Evolutionary conservation across 2,329 filamentous ascomycete species (phyloP), one percentile per base, ranked within the genome.

Genomic region (Diplodia scrobiculata): DNA sequence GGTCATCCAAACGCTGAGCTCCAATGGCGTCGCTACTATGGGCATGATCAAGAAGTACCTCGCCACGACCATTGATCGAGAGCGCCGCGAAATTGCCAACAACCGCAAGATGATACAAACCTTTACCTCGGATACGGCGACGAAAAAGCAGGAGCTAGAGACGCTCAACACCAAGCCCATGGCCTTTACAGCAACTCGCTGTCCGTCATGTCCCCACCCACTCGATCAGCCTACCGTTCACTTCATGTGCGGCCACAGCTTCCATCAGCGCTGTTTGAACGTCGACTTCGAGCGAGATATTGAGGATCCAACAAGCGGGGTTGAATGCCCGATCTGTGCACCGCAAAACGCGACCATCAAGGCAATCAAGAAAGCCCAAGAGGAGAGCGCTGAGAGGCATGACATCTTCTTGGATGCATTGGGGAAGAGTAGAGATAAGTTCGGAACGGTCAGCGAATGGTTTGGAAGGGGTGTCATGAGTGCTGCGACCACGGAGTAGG

Each of bases 31-130:
- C 2, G 94, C 96, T 0, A 98, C 92, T 0, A 97, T 99, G 91
- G 95, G 94, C 60, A 92, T 98, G 85, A 89, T 99, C 68, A 98
- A 97, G 79, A 87, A 89, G 5, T 99, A 99, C 77, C 87, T 99
- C 1, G 87, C 90, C 69, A 87, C 90, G 59, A 97, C 93, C 9
- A 96, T 99, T 69, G 89, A 91, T 71, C 87, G 91, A 60, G 95
- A 99, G 79, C 86, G 92, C 29, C 88, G 88, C 67, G 93, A 97
- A 72, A 97, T 99, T 67, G 87, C 84, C 14, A 82, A 80, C n/a
- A 98, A 98, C 76, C 86, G 91, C 60, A 87, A 89, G 47, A 86
- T 94, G 51, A 96, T 96, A 71, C 84, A 86, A 36, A 92, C 91
- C 2, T 96, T 97, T 77, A 89, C 91, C 34, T 82, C 84, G 6